Conservation (phyloP, 257 asterid species). For the Solanum virginianum region DNA sequence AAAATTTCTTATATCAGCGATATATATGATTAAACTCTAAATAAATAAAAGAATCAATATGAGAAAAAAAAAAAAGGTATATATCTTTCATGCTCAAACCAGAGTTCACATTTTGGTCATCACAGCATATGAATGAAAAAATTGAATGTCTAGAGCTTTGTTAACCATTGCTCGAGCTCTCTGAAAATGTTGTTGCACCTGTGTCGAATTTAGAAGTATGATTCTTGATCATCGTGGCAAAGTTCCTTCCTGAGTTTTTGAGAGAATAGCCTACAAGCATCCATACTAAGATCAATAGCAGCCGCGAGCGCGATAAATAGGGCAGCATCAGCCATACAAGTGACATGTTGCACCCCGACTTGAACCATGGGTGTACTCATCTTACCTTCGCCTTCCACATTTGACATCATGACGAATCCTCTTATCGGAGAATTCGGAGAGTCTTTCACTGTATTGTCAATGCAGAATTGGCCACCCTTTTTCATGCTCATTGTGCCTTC, state of each 20-base stretch:
- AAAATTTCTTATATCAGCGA: background rate
- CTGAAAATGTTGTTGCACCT: background rate
- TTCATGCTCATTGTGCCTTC: conserved; percentile 59
- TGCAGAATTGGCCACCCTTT: conserved; percentile 60
- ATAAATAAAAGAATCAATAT: background rate
- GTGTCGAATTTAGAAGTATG: background rate
- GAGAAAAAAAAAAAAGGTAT: background rate
- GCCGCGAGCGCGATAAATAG: conserved; percentile 70
- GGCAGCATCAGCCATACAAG: conserved; percentile 81
- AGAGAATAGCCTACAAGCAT: conserved; percentile 67
- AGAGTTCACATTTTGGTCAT: conserved; percentile 25
- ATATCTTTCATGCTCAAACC: conserved; percentile 37
- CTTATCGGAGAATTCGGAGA: conserved; percentile 24
- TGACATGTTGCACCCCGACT: conserved; percentile 67
- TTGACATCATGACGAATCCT: conserved; percentile 75
- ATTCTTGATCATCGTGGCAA: conserved; percentile 33
- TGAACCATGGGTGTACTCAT: conserved; percentile 52
- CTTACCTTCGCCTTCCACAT: conserved; percentile 72
- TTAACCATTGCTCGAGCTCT: background rate
- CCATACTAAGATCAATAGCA: conserved; percentile 82
- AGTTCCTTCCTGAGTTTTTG: conserved; percentile 65
- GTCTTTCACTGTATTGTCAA: conserved; percentile 37
- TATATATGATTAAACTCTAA: background rate
- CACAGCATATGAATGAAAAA: conserved; percentile 26
- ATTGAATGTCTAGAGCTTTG: no score